Base-by-base conservation (phyloP, 106 monocot species). In the Platanthera zijinensis region DNA sequence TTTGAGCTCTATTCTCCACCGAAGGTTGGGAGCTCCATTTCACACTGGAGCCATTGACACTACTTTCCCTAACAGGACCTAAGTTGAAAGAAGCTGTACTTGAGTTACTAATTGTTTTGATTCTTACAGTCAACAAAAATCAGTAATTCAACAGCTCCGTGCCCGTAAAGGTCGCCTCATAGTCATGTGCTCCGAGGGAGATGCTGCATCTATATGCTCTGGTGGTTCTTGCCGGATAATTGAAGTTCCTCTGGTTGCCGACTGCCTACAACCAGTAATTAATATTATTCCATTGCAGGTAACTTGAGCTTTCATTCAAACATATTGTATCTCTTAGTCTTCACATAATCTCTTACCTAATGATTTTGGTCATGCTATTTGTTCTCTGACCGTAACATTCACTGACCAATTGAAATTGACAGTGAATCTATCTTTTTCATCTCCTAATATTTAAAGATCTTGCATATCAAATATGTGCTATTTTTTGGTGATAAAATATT, bases 231-330 rank as follows among this genome's bases (percentile, higher is more conserved):
- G 89, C 32, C 84, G 93, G 80, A 78, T 84, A 14, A 97, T 97
- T 84, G 93, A 94, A 85, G 97, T 97, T 53, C 97, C 97, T 77
- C 81, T 79, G 80, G 84, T 91, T 54, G 75, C 80, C 47, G 97
- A 97, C 77, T 97, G 97, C 73, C 89, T 97, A 64, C 97, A 97
- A 53, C 84, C 97, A 25, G 89, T 97, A 9, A 78, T 93, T 57
- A 97, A 97, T 62, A 97, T 97, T 75, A 81, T 97, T 72, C 97
- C 97, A 21, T 79, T 97, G 78, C 96, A 97, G 96, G 96, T 92
- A 85, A 45, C 10, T 49, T n/a, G 6, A 48, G 48, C 70, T 48
- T 71, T 15, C 48, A 48, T 18, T 21, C 5, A 59, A 59, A 59
- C 17, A 59, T 59, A 5, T 10, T 18, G n/a, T 4, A 6, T 59